phyloP scores from a whole-genome alignment of 129 eudicot species.

The Erigeron canadensis region DNA sequence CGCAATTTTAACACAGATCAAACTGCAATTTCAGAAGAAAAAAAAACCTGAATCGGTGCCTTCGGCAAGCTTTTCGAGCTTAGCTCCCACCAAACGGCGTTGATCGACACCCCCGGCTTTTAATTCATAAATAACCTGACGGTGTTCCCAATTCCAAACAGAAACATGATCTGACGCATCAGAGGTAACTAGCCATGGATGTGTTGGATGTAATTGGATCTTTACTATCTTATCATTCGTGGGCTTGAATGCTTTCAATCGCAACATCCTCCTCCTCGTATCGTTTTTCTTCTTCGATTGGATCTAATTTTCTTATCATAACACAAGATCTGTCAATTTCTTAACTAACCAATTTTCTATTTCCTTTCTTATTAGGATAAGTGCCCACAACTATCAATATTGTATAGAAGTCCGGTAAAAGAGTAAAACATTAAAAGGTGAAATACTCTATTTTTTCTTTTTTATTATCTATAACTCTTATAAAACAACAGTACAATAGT shows the following conservation, averaged over 20 bases:
- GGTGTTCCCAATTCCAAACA: conserved; percentile 99
- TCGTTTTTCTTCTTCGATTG: neutral
- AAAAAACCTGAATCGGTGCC: conserved; percentile 73
- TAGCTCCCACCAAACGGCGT: conserved; percentile 95
- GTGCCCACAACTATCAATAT: no score
- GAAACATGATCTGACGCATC: conserved; percentile 99
- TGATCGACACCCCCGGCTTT: conserved; percentile 97
- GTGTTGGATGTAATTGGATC: conserved; percentile 97
- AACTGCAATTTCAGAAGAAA: neutral
- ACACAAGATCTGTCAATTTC: neutral
- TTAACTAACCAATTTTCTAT: no score
- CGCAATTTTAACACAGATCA: no score
- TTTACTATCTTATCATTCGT: conserved; percentile 94
- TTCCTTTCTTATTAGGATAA: no score
- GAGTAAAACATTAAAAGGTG: no score
- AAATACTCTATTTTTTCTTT: no score
- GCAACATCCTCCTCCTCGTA: conserved; percentile 53
- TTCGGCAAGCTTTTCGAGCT: conserved; percentile 98
- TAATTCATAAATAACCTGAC: conserved; percentile 91
- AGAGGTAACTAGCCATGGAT: conserved; percentile 98
- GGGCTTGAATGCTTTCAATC: conserved; percentile 83
- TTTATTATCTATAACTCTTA: no score
- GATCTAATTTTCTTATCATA: neutral
- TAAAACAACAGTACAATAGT: no score
- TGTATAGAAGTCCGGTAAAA: no score